Evolutionary conservation across 805 yeast species (phyloP).

Genomic region (Yamadazyma laniorum): DNA sequence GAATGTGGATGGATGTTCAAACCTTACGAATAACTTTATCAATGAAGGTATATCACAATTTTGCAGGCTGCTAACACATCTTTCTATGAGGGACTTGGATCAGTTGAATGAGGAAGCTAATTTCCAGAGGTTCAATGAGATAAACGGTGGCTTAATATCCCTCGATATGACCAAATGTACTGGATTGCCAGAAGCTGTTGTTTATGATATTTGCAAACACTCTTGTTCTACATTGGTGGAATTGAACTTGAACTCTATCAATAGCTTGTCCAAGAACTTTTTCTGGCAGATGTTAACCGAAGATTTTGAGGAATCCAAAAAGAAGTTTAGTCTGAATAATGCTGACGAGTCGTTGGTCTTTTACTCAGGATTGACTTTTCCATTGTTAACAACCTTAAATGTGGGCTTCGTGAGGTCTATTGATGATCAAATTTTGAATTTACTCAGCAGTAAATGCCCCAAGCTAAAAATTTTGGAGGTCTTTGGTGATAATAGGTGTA

Average conservation of each 20-base stretch:
- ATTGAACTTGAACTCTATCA: constrained; percentile 72
- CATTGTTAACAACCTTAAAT: constrained; percentile 67
- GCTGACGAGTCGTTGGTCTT: constrained; percentile 12
- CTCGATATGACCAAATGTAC: constrained; percentile 66
- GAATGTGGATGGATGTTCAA: constrained; percentile 69
- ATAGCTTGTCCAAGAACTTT: constrained; percentile 51
- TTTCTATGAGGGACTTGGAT: constrained; percentile 60
- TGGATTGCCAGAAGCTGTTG: constrained; percentile 59
- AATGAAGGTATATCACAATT: constrained; percentile 58
- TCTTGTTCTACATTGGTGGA: constrained; percentile 65
- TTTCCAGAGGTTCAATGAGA: constrained; percentile 33
- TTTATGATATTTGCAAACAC: constrained; percentile 60
- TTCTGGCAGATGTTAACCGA: constrained; percentile 47
- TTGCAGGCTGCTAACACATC: constrained; percentile 51
- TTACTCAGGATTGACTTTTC: constrained; percentile 33
- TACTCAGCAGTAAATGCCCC: constrained; percentile 57
- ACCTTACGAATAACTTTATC: constrained; percentile 62
- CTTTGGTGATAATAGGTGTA: constrained; percentile 73
- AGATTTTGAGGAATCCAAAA: constrained; percentile 18
- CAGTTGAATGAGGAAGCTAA: constrained; percentile 66
- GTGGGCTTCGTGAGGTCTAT: constrained; percentile 76
- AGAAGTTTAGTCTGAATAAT: constrained; percentile 7
- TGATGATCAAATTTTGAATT: constrained; percentile 64
- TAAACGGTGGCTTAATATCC: constrained; percentile 53
- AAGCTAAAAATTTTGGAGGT: constrained; percentile 69